These are phyloP conservation scores for Tetrapisispora phaffii DNA, from an alignment of 805 yeast species.

Conservation along the genomic window DNA sequence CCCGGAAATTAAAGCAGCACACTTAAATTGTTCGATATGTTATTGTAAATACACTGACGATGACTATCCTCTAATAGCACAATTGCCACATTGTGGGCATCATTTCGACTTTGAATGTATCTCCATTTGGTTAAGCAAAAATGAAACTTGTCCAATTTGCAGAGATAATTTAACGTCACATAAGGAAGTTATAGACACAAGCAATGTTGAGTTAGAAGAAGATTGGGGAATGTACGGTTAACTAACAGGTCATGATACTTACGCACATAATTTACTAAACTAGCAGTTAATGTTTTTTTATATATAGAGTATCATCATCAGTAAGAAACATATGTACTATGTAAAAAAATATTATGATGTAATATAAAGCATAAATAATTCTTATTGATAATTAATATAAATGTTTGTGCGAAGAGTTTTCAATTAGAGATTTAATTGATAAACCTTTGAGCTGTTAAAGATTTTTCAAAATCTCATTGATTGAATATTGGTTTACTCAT, in stretches of 20 bases:
- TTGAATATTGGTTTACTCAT: no score
- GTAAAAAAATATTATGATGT: no score
- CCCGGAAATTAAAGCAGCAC: conserved; percentile 26
- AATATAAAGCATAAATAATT: no score
- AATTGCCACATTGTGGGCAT: conserved; percentile 68
- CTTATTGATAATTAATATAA: no score
- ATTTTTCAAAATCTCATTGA: no score
- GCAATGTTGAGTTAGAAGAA: conserved; percentile 55
- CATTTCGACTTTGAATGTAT: conserved; percentile 83
- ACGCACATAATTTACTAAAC: no score
- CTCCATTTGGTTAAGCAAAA: conserved; percentile 74
- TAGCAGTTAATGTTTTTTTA: no score
- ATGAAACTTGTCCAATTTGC: conserved; percentile 79
- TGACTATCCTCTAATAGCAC: conserved; percentile 68
- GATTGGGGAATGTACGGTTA: conserved; percentile 76
- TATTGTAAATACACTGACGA: conserved; percentile 63
- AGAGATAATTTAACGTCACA: conserved; percentile 56
- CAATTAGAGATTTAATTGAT: no score
- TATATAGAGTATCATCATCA: no score
- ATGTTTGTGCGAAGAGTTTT: no score
- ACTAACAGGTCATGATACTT: background rate
- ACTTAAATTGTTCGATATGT: conserved; percentile 78
- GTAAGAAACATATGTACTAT: no score
- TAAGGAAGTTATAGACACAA: conserved; percentile 32
- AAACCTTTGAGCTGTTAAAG: no score